Evolutionary conservation across 2,329 filamentous ascomycete genomes (phyloP).

Genomic region (Teratosphaeria epicoccoides): DNA sequence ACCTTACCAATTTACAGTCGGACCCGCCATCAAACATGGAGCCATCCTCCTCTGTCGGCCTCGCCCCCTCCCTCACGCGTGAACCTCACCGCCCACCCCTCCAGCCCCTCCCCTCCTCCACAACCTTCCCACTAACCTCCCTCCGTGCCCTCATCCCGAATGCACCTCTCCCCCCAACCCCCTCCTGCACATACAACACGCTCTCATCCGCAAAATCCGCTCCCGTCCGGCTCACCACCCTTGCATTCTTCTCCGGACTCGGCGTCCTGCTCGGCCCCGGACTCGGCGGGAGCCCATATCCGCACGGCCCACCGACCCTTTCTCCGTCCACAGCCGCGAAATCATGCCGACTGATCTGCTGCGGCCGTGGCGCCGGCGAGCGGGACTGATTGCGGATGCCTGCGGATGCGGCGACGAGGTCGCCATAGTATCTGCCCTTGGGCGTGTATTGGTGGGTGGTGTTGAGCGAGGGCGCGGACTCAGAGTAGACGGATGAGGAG

Average conservation of each 20-base stretch:
- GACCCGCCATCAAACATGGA: too few relatives aligned
- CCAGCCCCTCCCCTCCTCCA: constrained; percentile 55
- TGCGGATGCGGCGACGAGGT: constrained; percentile 34
- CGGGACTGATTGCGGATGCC: constrained; percentile 22
- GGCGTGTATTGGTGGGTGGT: constrained; percentile 20
- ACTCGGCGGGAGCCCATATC: constrained; percentile 10
- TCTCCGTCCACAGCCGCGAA: constrained; percentile 7
- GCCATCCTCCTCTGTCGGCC: too few relatives aligned
- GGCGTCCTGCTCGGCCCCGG: constrained; percentile 10
- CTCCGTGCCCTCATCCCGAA: constrained; percentile 33
- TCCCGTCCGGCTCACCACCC: constrained; percentile 37
- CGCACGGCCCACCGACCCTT: not conserved
- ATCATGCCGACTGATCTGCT: not conserved
- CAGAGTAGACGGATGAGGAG: constrained; percentile 26
- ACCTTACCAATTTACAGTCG: too few relatives aligned
- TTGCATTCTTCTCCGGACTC: constrained; percentile 17
- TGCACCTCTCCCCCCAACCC: not conserved
- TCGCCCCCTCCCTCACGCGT: too few relatives aligned
- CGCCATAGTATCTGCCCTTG: constrained; percentile 37
- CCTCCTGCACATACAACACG: constrained; percentile 14
- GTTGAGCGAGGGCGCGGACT: constrained; percentile 20
- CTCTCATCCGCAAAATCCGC: constrained; percentile 34
- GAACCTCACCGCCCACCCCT: not conserved
- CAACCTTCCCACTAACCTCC: constrained; percentile 63
- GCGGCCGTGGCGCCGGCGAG: constrained; percentile 4